phyloP scores from a whole-genome alignment of 768 basidiomycete genomes.

The Megacollybia marginata region DNA sequence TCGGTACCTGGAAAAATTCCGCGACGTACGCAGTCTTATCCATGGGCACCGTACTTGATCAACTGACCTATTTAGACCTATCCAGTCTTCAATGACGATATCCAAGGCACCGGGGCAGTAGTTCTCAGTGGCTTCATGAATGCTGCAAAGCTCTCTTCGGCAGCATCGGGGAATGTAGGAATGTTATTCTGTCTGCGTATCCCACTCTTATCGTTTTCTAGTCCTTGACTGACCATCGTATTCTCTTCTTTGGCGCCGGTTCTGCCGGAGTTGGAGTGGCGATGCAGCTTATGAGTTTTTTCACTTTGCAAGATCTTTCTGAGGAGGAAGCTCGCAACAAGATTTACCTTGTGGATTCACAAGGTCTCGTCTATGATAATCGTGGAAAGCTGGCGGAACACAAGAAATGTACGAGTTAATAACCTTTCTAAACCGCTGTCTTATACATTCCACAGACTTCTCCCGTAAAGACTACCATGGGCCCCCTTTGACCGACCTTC shows the following conservation, averaged over 20 bases:
- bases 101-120: conserved; percentile 87
- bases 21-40: conserved; percentile 30
- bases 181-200: no score
- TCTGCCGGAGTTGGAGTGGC: conserved; percentile 91
- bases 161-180: conserved; percentile 34
- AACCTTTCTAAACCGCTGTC: conserved; percentile 17
- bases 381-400: conserved; percentile 65
- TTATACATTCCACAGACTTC: conserved; percentile 52
- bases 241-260: conserved; percentile 91
- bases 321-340: conserved; percentile 59
- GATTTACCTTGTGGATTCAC: conserved; percentile 74
- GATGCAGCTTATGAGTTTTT: conserved; percentile 83
- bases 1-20: conserved; percentile 71
- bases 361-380: conserved; percentile 67
- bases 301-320: conserved; percentile 60
- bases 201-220: no score
- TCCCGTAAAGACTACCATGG: conserved; percentile 65
- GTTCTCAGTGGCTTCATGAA: conserved; percentile 87
- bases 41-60: neutral
- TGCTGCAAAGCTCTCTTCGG: conserved; percentile 69
- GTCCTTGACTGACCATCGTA: conserved; percentile 65
- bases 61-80: conserved; percentile 24
- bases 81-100: conserved; percentile 85
- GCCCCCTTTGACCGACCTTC: conserved; percentile 49
- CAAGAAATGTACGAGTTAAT: conserved; percentile 51